Evolutionary conservation across 371 early-diverging fungal species (phyloP), one percentile per base, ranked within the genome.

Genomic region (Parasitella parasitica): DNA sequence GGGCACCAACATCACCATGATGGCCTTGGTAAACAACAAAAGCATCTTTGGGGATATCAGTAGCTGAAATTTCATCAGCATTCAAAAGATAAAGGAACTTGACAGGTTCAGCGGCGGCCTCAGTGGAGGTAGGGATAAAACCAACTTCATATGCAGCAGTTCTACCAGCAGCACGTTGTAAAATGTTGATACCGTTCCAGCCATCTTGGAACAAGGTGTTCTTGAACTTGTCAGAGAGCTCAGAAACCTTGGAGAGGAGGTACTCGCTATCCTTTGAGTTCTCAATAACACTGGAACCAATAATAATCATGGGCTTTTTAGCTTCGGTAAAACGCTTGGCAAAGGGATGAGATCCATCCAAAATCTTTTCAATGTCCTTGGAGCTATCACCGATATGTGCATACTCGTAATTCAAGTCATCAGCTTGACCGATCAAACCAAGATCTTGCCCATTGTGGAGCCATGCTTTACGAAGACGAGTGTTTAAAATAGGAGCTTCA

Each of bases 1-100:
- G 88, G 28, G 98, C 98, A 66, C 98, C 98, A 35, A 83, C 86
- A 78, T 98, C 98, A 75, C 98, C 98, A 75, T 98, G 98, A 80
- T 97, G 97, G 32, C 98, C 98, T 79, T 97, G 97, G 82, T 98
- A 98, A 54, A 98, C 94, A 22, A 98, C 97, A 76, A 98, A 98
- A 22, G 97, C 94, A 71, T 91, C 89, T 75, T 86, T 84, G 64
- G 96, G 92, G 32, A 97, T 83, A 66, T 91, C 91, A 28, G 76
- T 64, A 26, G 89, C 73, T 16, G 70, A 56, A 64, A 96, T 72
- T 54, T 96, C 93, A 73, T 97, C 98, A 51, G 98, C 97, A 57
- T 91, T 90, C 64, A 97, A 87, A 54, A 97, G 86, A 82, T 97
- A 97, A 20, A 97, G 73, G 66, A 97, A 92, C 69, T 91, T 85